Evolutionary conservation across 345 rosid genomes (phyloP), one percentile per base, ranked within the genome.

Genomic region (Crucihimalaya himalaica): DNA sequence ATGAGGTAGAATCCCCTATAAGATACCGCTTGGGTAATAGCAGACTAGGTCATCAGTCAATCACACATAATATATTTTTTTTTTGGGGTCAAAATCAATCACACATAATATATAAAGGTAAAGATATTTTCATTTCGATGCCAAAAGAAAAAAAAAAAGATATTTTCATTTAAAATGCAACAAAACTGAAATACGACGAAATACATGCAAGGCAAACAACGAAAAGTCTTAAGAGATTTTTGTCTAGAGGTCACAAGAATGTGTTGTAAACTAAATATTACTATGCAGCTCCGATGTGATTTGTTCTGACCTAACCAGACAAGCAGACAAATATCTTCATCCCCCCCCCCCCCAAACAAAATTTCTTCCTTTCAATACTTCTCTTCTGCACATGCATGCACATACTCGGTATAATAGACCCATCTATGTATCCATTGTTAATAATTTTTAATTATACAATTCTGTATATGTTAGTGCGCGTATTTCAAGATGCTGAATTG

Each of bases 271-370:
- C 39, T 5, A 18, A 31, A 46, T 31, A 54, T 45, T 34, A 51
- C 52, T n/a, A 61, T 75, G 74, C 29, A 76, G 43, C n/a, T 63
- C 75, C 75, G 80, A 76, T 76, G 75, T 76, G 71, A 76, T 76
- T 55, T 63, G 80, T 70, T 62, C 23, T 27, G 80, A 76, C 52
- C 57, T 14, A 54, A 42, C 60, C 64, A 69, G 80, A 76, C 79
- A 76, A 52, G 53, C 57, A 76, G 79, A 76, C 75, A 76, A 55
- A 20, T 45, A 53, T 56, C 42, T 70, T 51, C 75, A 45, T 6
- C 66, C 20, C 75, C 75, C 21, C 37, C n/a, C n/a, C n/a, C n/a
- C n/a, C n/a, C n/a, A n/a, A n/a, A n/a, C n/a, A 76, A 45, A 18
- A 2, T 25, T 68, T 62, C 31, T 46, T 45, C 15, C 31, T 55